Percentiles rank a stretch among this genome's conserved stretches.
These are phyloP conservation scores for Aspergillus sp. DNA, from an alignment of 2,329 filamentous ascomycete genomes.

Conservation along the genomic window DNA sequence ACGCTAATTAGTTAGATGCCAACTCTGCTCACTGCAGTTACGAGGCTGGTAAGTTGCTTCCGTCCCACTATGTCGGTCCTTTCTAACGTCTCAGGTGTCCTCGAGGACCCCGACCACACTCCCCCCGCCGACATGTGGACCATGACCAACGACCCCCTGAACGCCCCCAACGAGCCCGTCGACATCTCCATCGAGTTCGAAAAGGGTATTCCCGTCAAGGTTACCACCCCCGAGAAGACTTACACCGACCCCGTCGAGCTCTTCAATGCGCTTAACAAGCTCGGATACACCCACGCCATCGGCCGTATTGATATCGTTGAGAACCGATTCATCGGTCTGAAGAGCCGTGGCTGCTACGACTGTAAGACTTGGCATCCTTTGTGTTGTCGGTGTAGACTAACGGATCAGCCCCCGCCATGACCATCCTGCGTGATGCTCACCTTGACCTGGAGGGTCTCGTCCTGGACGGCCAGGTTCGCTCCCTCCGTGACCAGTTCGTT, in stretches of 20 bases:
- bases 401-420: constrained; percentile 29
- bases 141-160: constrained; percentile 63
- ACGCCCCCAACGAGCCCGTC: constrained; percentile 68
- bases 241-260: constrained; percentile 70
- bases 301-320: constrained; percentile 83
- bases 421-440: constrained; percentile 34
- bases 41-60: constrained; percentile 62
- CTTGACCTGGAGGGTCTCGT: constrained; percentile 64
- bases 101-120: constrained; percentile 56
- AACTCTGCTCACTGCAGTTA: constrained; percentile 67
- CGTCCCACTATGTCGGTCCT: constrained; percentile 25
- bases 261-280: constrained; percentile 69
- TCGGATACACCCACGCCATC: constrained; percentile 71
- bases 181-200: constrained; percentile 72
- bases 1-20: constrained; percentile 27
- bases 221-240: constrained; percentile 60
- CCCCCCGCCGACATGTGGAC: constrained; percentile 79
- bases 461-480: constrained; percentile 66
- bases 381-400: not conserved
- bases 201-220: constrained; percentile 71
- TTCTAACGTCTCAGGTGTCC: constrained; percentile 15
- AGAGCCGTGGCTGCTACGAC: constrained; percentile 80
- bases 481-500: constrained; percentile 69
- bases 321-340: constrained; percentile 77
- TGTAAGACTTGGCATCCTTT: constrained; percentile 39